Evolutionary conservation across 441 rosid genomes (phyloP).

Genomic region (Aleurites moluccanus): DNA sequence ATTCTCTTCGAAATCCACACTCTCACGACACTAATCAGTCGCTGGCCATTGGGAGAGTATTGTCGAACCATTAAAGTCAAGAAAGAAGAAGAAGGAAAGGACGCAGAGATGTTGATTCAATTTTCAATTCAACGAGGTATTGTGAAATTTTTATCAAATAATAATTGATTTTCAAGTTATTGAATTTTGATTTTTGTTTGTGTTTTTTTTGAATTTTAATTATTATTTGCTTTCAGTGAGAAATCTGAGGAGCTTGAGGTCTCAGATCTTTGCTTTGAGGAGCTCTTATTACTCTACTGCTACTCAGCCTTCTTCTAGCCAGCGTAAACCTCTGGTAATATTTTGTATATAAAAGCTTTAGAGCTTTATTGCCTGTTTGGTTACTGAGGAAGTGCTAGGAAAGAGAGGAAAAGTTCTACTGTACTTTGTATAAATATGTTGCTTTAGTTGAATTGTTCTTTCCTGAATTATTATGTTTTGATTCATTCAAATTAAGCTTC

Average conservation of each 20-base stretch:
- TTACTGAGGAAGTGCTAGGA: no score
- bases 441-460: neutral
- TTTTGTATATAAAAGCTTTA: neutral
- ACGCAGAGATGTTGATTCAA: constrained; percentile 36
- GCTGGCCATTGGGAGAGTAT: no score
- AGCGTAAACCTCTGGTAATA: constrained; percentile 49
- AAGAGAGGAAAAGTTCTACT: no score
- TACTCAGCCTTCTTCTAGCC: constrained; percentile 46
- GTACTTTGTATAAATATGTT: neutral
- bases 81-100: neutral
- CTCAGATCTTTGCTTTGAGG: constrained; percentile 40
- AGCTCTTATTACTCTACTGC: constrained; percentile 50
- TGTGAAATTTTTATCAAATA: neutral
- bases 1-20: neutral
- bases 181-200: constrained; percentile 8
- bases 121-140: constrained; percentile 46
- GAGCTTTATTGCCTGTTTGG: no score
- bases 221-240: constrained; percentile 34
- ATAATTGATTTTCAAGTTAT: neutral
- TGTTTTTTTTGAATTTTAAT: neutral
- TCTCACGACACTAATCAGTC: neutral
- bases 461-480: neutral
- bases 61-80: neutral
- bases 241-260: constrained; percentile 47
- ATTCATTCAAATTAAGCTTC: neutral